phyloP scores from a whole-genome alignment of 2,329 filamentous ascomycete genomes.

The Scedosporium aurantiacum region DNA sequence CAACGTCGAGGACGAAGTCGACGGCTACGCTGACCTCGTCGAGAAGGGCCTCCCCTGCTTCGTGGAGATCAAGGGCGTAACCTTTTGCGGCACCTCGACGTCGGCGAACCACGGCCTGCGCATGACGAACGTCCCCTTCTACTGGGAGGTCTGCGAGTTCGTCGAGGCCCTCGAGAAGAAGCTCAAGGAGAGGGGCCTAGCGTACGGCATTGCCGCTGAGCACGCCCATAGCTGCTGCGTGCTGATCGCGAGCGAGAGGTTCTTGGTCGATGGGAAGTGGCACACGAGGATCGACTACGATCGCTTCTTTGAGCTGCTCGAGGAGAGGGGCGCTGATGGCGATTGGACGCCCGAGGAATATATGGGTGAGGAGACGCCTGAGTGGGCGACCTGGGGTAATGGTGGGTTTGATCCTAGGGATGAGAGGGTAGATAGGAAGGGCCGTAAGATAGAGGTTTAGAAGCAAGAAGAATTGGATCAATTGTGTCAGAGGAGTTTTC shows the following conservation, averaged over 20 bases:
- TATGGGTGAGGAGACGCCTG: conserved; percentile 70
- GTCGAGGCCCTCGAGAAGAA: conserved; percentile 63
- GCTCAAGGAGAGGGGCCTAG: conserved; percentile 57
- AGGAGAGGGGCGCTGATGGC: conserved; percentile 52
- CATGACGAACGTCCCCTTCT: conserved; percentile 98
- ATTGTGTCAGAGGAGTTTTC: too few species aligned
- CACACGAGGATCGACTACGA: conserved; percentile 87
- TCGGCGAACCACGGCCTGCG: conserved; percentile 74
- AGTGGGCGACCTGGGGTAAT: conserved; percentile 92
- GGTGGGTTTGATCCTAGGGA: conserved; percentile 91
- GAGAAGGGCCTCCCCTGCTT: conserved; percentile 81
- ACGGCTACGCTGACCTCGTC: conserved; percentile 82
- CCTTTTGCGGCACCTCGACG: conserved; percentile 86
- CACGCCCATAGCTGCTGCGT: conserved; percentile 93
- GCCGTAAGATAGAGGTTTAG: conserved; percentile 45
- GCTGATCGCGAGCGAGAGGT: conserved; percentile 71
- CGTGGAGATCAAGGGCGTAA: conserved; percentile 92
- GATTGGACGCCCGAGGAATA: conserved; percentile 86
- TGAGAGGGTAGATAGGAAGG: conserved; percentile 77
- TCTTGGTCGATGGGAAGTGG: conserved; percentile 69
- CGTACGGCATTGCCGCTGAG: conserved; percentile 87
- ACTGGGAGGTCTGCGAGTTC: conserved; percentile 78
- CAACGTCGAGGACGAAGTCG: conserved; percentile 88
- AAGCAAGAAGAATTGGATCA: too few species aligned
- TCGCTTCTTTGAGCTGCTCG: conserved; percentile 74